A percentile compares a stretch with the other conserved stretches of the same genome.
Evolutionary conservation across 202 grass and related monocot species (phyloP).

Genomic region (Eragrostis tef): DNA sequence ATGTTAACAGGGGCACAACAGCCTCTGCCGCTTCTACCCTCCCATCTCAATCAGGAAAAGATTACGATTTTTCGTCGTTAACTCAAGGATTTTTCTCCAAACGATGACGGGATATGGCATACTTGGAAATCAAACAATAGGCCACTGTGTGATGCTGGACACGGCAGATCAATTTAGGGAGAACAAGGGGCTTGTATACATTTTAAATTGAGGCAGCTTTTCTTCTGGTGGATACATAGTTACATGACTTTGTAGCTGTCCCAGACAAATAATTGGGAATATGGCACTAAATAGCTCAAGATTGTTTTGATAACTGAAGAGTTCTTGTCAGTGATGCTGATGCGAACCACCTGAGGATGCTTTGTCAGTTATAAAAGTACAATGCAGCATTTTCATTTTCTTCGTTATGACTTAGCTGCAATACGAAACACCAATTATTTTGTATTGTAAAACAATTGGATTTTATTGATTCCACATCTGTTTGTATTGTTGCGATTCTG

Average conservation of each 20-base stretch:
- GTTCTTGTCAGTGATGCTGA: conserved; percentile 41
- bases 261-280: conserved; percentile 31
- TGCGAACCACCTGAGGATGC: neutral
- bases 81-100: conserved; percentile 84
- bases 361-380: conserved; percentile 38
- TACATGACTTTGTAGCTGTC: conserved; percentile 41
- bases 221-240: conserved; percentile 53
- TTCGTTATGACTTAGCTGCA: conserved; percentile 35
- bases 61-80: conserved; percentile 91
- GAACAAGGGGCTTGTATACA: conserved; percentile 42
- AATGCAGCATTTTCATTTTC: conserved; percentile 44
- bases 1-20: conserved; percentile 53
- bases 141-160: conserved; percentile 8
- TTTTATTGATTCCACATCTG: conserved; percentile 37
- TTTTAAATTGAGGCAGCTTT: conserved; percentile 47
- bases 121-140: conserved; percentile 4
- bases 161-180: conserved; percentile 39
- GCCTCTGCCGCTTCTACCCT: conserved; percentile 50
- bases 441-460: conserved; percentile 50
- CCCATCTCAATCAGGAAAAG: conserved; percentile 64
- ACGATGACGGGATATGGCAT: conserved; percentile 47
- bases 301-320: conserved; percentile 46
- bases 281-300: conserved; percentile 44
- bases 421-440: conserved; percentile 44
- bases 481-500: conserved; percentile 33